Base-by-base conservation (phyloP, 192 early-diverging fungal genomes). In the Jimgerdemannia flammicorona region DNA sequence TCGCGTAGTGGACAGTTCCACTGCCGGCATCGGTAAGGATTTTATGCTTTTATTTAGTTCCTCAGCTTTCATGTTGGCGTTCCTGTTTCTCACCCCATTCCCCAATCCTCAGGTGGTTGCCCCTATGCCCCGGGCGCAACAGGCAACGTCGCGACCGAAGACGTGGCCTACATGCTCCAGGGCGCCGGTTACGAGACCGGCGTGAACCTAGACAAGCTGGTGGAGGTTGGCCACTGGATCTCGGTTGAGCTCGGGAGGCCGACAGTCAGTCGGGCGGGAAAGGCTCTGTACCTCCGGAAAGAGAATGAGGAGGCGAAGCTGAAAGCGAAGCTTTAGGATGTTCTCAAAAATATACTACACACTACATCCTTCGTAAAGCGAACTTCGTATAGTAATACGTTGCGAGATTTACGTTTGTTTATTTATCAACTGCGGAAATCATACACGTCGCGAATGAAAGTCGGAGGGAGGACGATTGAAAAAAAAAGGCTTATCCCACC, bases 121-220 rank as follows among this genome's bases (percentile, higher is more conserved):
- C 98, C 98, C 11, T 99, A 95, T 85, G 96, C 96, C 3, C 90
- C 91, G 73, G 98, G 98, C 11, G 98, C 98, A 6, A 95, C 92
- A 14, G 98, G 98, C 19, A 99, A 99, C 81, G 98, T 99, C 1
- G 93, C 95, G 4, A 96, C 96, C 0, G 98, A 99, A 82, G 96
- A 98, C 77, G 96, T 99, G 3, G 92, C 97, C 3, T 96, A 98
- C 76, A 91, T 96, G 89, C 87, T 99, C 10, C 80, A 95, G 10
- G 94, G 94, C 42, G 83, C 94, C 79, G 95, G 95, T 0, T 93
- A 92, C 75, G 77, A 87, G 39, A 97, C 98, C 0, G 93, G 93
- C 4, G 87, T 95, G 9, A 85, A 96, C 82, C 80, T 99, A 69
- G 67, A 84, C 39, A 85, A 89, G 77, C 86, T 96, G 40, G 88